These are phyloP conservation scores for Pleurotus tuber-regium DNA, from an alignment of 768 basidiomycete genomes.

Conservation along the genomic window DNA sequence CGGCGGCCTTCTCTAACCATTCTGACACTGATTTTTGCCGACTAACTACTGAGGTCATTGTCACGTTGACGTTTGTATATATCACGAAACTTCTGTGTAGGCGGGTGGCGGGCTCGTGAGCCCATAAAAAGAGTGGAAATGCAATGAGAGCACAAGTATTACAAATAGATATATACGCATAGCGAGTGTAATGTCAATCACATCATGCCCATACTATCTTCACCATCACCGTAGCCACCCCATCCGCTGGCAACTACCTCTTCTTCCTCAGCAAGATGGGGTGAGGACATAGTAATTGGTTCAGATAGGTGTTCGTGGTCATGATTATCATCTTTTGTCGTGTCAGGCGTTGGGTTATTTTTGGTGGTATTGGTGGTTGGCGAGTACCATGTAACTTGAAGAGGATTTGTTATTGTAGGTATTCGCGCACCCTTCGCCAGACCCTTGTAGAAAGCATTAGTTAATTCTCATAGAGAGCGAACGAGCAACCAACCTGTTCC, in stretches of 20 bases:
- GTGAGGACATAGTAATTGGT: conserved; percentile 27
- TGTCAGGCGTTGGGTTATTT: conserved; percentile 14
- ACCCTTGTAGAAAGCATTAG: conserved; percentile 42
- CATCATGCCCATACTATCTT: conserved; percentile 75
- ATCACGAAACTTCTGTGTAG: too few relatives aligned
- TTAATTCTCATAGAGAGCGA: not conserved
- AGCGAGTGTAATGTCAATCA: conserved; percentile 17
- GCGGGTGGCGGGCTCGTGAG: not conserved
- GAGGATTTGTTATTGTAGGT: conserved; percentile 54
- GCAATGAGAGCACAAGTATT: not conserved
- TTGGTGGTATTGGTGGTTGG: conserved; percentile 19
- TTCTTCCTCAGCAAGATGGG: conserved; percentile 47
- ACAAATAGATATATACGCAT: conserved; percentile 5
- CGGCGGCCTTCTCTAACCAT: too few relatives aligned
- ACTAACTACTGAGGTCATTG: too few relatives aligned
- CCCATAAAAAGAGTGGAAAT: not conserved
- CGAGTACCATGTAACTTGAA: conserved; percentile 67
- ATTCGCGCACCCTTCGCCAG: conserved; percentile 70
- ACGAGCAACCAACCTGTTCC: conserved; percentile 55
- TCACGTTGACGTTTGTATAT: not conserved
- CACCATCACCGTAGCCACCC: conserved; percentile 69
- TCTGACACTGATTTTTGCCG: too few relatives aligned
- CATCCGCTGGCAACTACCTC: conserved; percentile 66
- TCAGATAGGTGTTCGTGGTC: conserved; percentile 21
- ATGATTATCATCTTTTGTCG: conserved; percentile 16